A percentile compares a stretch with the other conserved stretches of the same genome.
Evolutionary conservation across 768 basidiomycete species (phyloP).

Genomic region (Russula sp.): DNA sequence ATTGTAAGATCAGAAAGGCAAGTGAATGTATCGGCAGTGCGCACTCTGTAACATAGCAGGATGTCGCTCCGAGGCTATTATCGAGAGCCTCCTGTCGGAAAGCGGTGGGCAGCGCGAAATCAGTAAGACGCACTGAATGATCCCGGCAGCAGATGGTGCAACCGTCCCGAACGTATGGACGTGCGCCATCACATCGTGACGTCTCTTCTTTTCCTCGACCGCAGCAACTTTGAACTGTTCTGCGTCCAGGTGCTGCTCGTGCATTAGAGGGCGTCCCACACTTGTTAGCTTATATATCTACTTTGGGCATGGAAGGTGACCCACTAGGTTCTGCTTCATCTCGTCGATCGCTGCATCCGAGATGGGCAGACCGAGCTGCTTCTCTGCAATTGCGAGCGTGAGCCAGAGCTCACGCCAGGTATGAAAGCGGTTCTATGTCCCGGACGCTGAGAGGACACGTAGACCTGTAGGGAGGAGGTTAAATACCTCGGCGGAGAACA

Average conservation of each 20-base stretch:
- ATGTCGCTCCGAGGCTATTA: conserved; percentile 84
- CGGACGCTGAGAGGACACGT: neutral
- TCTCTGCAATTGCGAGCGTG: conserved; percentile 92
- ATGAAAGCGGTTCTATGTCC: conserved; percentile 75
- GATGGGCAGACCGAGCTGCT: conserved; percentile 88
- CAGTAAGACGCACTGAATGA: conserved; percentile 68
- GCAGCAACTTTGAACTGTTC: conserved; percentile 91
- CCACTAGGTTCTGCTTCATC: conserved; percentile 88
- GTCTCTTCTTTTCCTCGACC: conserved; percentile 90
- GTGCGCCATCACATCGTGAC: conserved; percentile 99
- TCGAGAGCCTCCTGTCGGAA: neutral
- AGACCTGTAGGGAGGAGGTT: neutral
- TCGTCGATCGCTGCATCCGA: conserved; percentile 86
- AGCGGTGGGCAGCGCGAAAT: neutral
- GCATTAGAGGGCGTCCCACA: neutral
- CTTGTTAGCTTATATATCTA: conserved; percentile 1
- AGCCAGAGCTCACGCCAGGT: conserved; percentile 97
- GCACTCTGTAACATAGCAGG: conserved; percentile 98
- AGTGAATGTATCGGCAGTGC: conserved; percentile 25
- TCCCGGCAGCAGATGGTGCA: conserved; percentile 90
- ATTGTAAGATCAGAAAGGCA: neutral
- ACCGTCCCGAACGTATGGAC: conserved; percentile 95
- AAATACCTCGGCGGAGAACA: conserved; percentile 90
- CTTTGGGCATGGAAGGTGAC: conserved; percentile 22
- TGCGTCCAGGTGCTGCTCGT: conserved; percentile 62